A percentile compares a stretch with the other conserved stretches of the same genome.
phyloP scores from a whole-genome alignment of 1,284 basidiomycete species.

The Laetiporus sulphureus region DNA sequence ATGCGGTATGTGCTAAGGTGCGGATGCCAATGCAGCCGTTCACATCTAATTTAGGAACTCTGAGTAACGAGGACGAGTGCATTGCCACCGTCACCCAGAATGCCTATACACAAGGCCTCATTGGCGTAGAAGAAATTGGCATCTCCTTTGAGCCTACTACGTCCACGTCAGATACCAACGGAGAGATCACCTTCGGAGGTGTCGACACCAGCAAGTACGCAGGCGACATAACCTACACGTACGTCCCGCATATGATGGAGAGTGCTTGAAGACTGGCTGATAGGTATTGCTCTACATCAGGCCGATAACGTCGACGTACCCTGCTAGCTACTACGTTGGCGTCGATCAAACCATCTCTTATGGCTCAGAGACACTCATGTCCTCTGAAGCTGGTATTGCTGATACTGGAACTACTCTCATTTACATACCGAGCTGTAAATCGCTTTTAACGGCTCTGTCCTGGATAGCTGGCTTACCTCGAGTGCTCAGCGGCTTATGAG shows the following conservation, averaged over 20 bases:
- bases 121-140: constrained; percentile 30
- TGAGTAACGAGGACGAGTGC: constrained; percentile 26
- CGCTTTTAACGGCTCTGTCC: too few species aligned
- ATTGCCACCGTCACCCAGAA: constrained; percentile 37
- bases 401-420: constrained; percentile 29
- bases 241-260: constrained; percentile 13
- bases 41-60: neutral
- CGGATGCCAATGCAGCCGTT: neutral
- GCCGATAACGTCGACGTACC: constrained; percentile 23
- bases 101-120: constrained; percentile 27
- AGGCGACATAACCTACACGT: constrained; percentile 40
- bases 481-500: constrained; percentile 6
- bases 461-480: too few species aligned
- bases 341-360: constrained; percentile 20
- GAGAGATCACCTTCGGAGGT: constrained; percentile 37
- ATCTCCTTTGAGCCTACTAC: constrained; percentile 43
- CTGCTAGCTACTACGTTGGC: constrained; percentile 28
- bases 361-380: constrained; percentile 17
- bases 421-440: constrained; percentile 29
- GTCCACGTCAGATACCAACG: constrained; percentile 16
- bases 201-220: constrained; percentile 40
- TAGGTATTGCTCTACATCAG: constrained; percentile 30
- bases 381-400: constrained; percentile 20
- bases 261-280: constrained; percentile 26
- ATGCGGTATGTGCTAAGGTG: neutral